Conservation (phyloP, 192 early-diverging fungal species). For the Rhizoclosmatium globosum region DNA sequence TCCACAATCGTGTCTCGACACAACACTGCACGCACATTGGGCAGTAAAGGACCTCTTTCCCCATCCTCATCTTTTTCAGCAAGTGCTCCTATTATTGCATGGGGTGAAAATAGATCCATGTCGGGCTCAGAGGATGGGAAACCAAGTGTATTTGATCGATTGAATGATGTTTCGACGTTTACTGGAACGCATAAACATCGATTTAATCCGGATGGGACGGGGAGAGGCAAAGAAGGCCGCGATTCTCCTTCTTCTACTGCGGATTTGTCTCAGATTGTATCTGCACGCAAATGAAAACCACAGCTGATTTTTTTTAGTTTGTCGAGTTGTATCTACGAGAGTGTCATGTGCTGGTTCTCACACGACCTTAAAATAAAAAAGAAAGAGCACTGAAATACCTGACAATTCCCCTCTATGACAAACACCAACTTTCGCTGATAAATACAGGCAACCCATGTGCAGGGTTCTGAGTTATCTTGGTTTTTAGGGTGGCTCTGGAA, state of each 20-base stretch:
- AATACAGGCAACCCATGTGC: background rate
- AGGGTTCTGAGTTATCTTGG: no score
- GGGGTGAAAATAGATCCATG: no score
- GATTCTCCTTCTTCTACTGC: conserved; percentile 39
- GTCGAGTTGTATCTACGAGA: background rate
- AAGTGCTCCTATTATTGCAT: no score
- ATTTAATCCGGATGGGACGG: conserved; percentile 53
- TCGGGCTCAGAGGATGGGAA: background rate
- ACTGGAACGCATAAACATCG: conserved; percentile 49
- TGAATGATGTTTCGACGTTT: conserved; percentile 27
- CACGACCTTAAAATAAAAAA: no score
- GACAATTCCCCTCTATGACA: background rate
- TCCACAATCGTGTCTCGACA: conserved; percentile 33
- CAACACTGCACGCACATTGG: conserved; percentile 28
- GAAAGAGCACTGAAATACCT: no score
- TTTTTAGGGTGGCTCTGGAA: no score
- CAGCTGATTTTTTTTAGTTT: background rate
- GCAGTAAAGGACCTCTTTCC: background rate
- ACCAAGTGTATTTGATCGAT: conserved; percentile 30
- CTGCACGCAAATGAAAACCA: no score
- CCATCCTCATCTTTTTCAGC: background rate
- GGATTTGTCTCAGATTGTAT: conserved; percentile 21
- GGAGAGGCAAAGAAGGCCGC: conserved; percentile 56
- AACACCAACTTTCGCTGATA: background rate
- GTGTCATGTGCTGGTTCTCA: background rate